Conservation (phyloP, 805 yeast species). For the Zygoascus tannicola region DNA sequence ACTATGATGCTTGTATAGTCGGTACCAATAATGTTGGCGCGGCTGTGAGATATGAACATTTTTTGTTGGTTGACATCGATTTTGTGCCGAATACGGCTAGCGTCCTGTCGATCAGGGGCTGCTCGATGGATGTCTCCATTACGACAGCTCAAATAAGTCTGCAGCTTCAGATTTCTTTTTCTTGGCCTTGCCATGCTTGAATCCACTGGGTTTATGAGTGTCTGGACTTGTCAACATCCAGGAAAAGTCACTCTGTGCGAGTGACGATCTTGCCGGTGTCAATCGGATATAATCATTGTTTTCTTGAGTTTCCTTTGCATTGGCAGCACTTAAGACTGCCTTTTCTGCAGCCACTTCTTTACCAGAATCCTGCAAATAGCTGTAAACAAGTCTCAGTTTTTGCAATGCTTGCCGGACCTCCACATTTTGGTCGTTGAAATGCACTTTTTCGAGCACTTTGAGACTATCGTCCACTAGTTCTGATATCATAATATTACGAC, state of each 20-base stretch:
- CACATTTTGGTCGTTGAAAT: constrained; percentile 1
- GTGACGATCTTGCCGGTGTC: constrained; percentile 15
- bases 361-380: constrained; percentile 7
- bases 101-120: neutral
- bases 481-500: constrained; percentile 6
- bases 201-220: constrained; percentile 4
- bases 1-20: no score
- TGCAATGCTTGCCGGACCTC: constrained; percentile 6
- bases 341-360: neutral
- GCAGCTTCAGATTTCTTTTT: neutral
- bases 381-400: neutral
- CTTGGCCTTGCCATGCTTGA: neutral
- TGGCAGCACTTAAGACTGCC: no score
- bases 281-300: neutral
- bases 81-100: neutral
- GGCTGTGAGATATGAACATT: no score
- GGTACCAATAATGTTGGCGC: no score
- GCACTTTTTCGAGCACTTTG: constrained; percentile 5
- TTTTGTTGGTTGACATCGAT: no score
- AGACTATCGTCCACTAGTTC: constrained; percentile 9
- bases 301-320: no score
- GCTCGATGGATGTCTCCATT: neutral
- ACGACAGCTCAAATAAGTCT: constrained; percentile 9
- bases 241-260: constrained; percentile 22
- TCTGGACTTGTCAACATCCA: constrained; percentile 21